A percentile compares a stretch with the other conserved stretches of the same genome.
These are phyloP conservation scores for Triangularia setosa DNA, from an alignment of 2,329 filamentous ascomycete genomes.

Conservation along the genomic window DNA sequence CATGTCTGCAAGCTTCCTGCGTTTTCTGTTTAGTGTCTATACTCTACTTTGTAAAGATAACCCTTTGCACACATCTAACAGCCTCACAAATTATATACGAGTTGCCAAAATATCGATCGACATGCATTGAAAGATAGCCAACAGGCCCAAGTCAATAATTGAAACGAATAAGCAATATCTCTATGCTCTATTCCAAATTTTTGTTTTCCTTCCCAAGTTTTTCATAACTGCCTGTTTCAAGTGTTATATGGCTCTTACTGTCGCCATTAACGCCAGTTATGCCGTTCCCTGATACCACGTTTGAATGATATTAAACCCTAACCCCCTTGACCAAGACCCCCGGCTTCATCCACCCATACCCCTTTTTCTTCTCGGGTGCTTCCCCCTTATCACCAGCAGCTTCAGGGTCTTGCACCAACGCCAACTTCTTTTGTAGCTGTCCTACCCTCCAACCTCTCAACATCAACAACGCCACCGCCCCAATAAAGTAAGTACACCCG, in stretches of 20 bases:
- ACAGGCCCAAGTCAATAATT: background rate
- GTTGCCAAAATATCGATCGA: no score
- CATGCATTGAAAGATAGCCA: background rate
- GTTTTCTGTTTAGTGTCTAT: no score
- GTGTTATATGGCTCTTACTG: background rate
- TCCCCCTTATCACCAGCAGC: background rate
- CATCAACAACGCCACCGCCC: slow-evolving; percentile 49
- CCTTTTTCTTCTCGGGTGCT: background rate
- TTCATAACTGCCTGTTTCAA: background rate
- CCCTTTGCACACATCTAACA: no score
- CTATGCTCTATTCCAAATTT: background rate
- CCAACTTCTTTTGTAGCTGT: slow-evolving; percentile 12
- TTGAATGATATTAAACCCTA: background rate
- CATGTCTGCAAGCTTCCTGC: background rate
- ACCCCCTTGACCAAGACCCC: background rate
- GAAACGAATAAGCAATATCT: background rate
- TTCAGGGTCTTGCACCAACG: background rate
- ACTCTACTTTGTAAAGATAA: no score
- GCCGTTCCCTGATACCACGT: background rate
- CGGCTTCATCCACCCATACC: background rate
- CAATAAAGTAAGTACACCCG: slow-evolving; percentile 59
- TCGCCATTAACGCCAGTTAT: background rate
- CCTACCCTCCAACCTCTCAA: slow-evolving; percentile 57
- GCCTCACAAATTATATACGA: no score
- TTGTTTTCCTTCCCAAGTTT: background rate